Evolutionary conservation across 1,284 basidiomycete genomes (phyloP), one percentile per base, ranked within the genome.

Genomic region (Anthracocystis panici-leucophaei): DNA sequence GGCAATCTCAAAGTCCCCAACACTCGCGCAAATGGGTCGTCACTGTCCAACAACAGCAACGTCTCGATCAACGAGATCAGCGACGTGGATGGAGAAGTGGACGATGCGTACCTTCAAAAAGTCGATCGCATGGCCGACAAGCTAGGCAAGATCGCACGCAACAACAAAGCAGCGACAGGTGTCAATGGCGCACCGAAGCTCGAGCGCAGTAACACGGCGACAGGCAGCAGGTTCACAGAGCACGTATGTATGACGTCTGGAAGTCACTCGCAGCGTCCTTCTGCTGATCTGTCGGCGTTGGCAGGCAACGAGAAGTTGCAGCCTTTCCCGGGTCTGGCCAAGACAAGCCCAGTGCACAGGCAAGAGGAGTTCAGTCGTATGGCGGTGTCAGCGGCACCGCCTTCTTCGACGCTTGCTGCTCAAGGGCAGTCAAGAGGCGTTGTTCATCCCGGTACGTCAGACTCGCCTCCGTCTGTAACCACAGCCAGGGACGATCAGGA

Each of bases 311-410:
- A 73, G 45, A 80, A 80, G 67, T 58, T 81, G 35, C 57, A 65
- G 33, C 78, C 78, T 4, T 81, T 80, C 48, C 79, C 78, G 1
- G 79, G 73, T 12, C 52, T 81, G 5, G 25, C 64, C 6, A 64
- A 66, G 27, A 35, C 52, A 0, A 75, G 65, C 41, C 63, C 58
- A 3, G 44, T 65, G 52, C 72, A 61, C 31, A 62, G 44, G 21
- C 72, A 75, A 41, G 62, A 69, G 0, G 58, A 48, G 0, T 69
- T 65, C 52, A 62, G 38, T 12, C 58, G 42, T n/a, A 61, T 59
- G 62, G 35, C 58, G 7, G 51, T 65, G 16, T 50, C 57, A 6
- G 11, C 59, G 3, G 66, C 52, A 8, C 29, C 58, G 14, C 21
- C 48, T 33, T 41, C 56, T 5, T 42, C 57, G 20, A 48, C 51